Percentiles rank a stretch among this genome's conserved stretches.
Conservation (phyloP, 129 eudicot genomes). For the Cynara cardunculus region DNA sequence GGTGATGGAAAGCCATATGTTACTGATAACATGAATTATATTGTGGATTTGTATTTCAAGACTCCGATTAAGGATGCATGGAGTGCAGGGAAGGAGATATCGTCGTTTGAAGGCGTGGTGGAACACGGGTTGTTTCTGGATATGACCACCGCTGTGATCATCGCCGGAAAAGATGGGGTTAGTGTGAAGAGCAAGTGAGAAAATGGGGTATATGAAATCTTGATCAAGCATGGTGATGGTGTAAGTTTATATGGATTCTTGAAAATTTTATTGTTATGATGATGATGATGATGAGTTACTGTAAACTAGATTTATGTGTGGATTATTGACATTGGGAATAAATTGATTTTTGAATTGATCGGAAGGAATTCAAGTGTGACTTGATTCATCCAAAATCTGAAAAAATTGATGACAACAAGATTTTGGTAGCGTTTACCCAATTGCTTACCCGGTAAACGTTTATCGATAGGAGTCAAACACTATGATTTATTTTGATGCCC, state of each 20-base stretch:
- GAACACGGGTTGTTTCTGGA: constrained; percentile 96
- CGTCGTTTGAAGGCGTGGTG: constrained; percentile 83
- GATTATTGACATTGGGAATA: background rate
- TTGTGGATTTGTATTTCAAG: constrained; percentile 88
- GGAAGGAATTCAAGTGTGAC: background rate
- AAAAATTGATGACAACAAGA: background rate
- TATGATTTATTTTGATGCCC: too few species aligned
- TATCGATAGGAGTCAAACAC: too few species aligned
- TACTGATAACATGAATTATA: constrained; percentile 81
- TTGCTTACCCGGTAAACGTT: too few species aligned
- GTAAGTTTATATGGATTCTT: background rate
- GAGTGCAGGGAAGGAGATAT: constrained; percentile 78
- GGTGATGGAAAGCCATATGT: constrained; percentile 86
- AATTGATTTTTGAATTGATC: background rate
- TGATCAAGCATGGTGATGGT: background rate
- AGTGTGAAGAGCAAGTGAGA: constrained; percentile 65
- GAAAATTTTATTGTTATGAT: background rate
- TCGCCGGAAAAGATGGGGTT: constrained; percentile 84
- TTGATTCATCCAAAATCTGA: background rate
- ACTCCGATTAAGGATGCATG: constrained; percentile 75
- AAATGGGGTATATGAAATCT: background rate
- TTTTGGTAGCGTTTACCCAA: too few species aligned
- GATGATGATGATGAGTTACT: background rate
- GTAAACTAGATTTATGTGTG: background rate
- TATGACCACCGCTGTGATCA: constrained; percentile 83